Conservation (phyloP, 2,329 filamentous ascomycete genomes). For the Colletotrichum karsti region DNA sequence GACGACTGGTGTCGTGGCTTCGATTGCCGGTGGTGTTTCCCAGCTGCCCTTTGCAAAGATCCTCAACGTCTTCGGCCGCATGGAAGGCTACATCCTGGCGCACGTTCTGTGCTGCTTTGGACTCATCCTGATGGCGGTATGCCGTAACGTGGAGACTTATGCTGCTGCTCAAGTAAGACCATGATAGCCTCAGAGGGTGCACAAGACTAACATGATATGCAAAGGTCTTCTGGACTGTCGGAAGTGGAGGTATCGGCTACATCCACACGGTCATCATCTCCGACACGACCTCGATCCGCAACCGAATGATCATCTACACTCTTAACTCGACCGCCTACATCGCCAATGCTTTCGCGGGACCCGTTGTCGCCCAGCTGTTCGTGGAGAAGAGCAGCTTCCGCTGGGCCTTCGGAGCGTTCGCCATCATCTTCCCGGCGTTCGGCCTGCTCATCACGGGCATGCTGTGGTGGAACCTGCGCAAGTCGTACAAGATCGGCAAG, state of each 20-base stretch:
- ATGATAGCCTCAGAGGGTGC: fast-evolving
- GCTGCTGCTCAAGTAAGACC: slow-evolving; percentile 39
- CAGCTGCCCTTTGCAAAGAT: slow-evolving; percentile 48
- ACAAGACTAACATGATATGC: background rate
- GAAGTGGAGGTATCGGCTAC: slow-evolving; percentile 42
- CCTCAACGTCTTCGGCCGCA: slow-evolving; percentile 47
- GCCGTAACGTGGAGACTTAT: slow-evolving; percentile 57
- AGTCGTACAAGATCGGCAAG: slow-evolving; percentile 25
- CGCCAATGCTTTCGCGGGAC: slow-evolving; percentile 42
- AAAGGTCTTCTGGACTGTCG: slow-evolving; percentile 65
- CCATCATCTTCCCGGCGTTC: slow-evolving; percentile 59
- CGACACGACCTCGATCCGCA: slow-evolving; percentile 39
- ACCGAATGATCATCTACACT: slow-evolving; percentile 41
- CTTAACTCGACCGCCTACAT: slow-evolving; percentile 44
- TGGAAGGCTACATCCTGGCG: slow-evolving; percentile 43
- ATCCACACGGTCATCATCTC: slow-evolving; percentile 40
- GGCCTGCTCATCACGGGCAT: slow-evolving; percentile 16
- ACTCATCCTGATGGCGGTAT: slow-evolving; percentile 65
- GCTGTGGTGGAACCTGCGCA: slow-evolving; percentile 26
- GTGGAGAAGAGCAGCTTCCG: slow-evolving; percentile 35
- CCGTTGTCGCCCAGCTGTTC: slow-evolving; percentile 34
- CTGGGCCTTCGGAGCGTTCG: slow-evolving; percentile 62
- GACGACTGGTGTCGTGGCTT: slow-evolving; percentile 53
- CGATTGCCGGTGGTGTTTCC: slow-evolving; percentile 37
- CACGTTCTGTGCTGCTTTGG: slow-evolving; percentile 44